These are phyloP conservation scores for Echinochloa phyllopogon DNA, from an alignment of 176 grass and related monocot genomes.

Conservation along the genomic window DNA sequence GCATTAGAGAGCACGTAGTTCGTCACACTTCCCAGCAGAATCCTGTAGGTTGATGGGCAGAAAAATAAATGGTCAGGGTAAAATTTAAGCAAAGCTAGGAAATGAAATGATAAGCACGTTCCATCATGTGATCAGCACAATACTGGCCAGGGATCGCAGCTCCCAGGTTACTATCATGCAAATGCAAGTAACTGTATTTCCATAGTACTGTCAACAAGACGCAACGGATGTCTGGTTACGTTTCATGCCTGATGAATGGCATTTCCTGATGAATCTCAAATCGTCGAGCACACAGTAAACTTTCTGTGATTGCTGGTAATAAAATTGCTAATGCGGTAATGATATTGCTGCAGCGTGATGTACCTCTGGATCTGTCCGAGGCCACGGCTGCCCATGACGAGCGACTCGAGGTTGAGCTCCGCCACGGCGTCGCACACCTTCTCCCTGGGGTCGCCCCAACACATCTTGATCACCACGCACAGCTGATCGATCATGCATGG, in stretches of 20 bases:
- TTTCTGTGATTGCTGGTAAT: too few relatives aligned
- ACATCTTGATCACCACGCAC: conserved; percentile 65
- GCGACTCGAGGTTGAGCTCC: conserved; percentile 62
- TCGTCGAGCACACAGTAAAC: too few relatives aligned
- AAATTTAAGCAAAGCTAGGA: background rate
- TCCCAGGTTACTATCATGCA: too few relatives aligned
- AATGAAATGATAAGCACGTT: background rate
- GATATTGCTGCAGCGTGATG: background rate
- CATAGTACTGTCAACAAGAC: background rate
- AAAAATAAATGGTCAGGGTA: conserved; percentile 1
- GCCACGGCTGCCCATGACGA: conserved; percentile 81
- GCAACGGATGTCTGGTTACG: background rate
- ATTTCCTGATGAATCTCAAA: too few relatives aligned
- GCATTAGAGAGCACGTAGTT: conserved; percentile 68
- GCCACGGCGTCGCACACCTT: conserved; percentile 73
- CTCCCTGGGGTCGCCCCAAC: conserved; percentile 84
- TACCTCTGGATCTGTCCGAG: conserved; percentile 72
- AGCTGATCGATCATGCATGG: conserved; percentile 34
- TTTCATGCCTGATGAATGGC: background rate
- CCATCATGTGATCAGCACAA: background rate
- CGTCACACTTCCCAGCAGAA: conserved; percentile 78
- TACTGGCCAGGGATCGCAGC: too few relatives aligned
- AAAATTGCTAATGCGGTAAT: background rate
- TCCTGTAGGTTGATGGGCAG: conserved; percentile 36
- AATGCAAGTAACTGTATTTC: background rate